Conservation (phyloP, 768 basidiomycete species). For the Auriscalpium vulgare region DNA sequence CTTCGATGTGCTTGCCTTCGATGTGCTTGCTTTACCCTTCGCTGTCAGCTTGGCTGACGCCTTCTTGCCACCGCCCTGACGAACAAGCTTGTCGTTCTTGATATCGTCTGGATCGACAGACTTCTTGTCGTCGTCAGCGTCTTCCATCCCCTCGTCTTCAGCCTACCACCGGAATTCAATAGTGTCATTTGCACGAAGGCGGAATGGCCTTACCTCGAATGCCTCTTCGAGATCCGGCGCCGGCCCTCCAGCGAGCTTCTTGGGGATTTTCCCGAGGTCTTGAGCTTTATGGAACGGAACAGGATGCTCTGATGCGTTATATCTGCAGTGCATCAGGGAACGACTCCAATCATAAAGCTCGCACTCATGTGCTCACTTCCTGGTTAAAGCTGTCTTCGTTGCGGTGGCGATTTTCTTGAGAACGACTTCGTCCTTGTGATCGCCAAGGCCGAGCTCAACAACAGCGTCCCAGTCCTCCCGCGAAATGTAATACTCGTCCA, state of each 20-base stretch:
- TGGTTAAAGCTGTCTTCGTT: conserved; percentile 80
- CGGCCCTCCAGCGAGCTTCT: conserved; percentile 68
- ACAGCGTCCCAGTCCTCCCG: conserved; percentile 97
- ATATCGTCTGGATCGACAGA: conserved; percentile 16
- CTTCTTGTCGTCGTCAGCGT: conserved; percentile 16
- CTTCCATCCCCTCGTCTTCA: conserved; percentile 15
- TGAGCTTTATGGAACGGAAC: conserved; percentile 90
- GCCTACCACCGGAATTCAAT: conserved; percentile 4
- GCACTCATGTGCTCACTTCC: conserved; percentile 46
- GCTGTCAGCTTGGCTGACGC: background rate
- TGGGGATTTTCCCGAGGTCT: conserved; percentile 70
- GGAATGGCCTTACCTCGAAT: conserved; percentile 51
- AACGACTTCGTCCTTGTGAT: conserved; percentile 63
- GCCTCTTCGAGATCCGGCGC: conserved; percentile 91
- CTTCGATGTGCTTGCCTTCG: background rate
- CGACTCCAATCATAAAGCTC: background rate
- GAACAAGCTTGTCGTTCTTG: conserved; percentile 25
- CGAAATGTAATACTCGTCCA: conserved; percentile 92
- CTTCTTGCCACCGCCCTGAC: conserved; percentile 10
- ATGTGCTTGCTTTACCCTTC: conserved; percentile 7
- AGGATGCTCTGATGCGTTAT: conserved; percentile 85
- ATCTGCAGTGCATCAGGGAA: conserved; percentile 39
- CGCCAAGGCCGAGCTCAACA: conserved; percentile 86
- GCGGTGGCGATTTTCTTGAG: conserved; percentile 78
- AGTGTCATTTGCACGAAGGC: background rate